Evolutionary conservation across 2,329 filamentous ascomycete species (phyloP), one percentile per base, ranked within the genome.

Genomic region (Fusarium sacchari): DNA sequence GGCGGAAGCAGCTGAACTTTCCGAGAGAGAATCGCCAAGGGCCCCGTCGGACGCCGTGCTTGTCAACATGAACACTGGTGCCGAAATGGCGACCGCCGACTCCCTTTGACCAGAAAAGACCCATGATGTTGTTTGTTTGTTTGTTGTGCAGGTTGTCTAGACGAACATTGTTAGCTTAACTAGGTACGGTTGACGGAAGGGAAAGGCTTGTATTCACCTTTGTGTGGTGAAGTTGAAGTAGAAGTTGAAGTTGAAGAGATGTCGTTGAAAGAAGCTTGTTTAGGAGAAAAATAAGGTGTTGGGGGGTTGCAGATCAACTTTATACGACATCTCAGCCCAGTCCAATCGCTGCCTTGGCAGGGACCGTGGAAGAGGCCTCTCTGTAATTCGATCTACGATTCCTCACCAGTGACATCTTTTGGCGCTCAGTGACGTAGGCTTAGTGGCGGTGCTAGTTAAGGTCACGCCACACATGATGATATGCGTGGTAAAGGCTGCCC

Each of bases 1-100:
- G 74, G 63, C 81, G 85, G 82, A 88, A 88, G 80, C 87, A 88
- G 82, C 83, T 86, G 78, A 87, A 87, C 49, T 81, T 83, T 68
- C 86, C 84, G 46, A 87, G 80, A 56, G 84, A 84, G 77, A 88
- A 85, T 47, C 86, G 81, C 85, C 86, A 88, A 7, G 86, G 85
- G 5, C 86, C 87, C 17, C 85, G 83, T 56, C 82, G 84, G 13
- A 88, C 79, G 50, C 86, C 87, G 70, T 86, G 79, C 17, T 81
- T 82, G 76, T 85, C 82, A 26, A 84, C 84, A 39, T 82, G 81
- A 60, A 88, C 80, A 76, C 81, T 87, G 39, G 87, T 88, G 71
- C 87, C 87, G 71, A 88, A 84, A 74, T 86, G 86, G 39, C 83
- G 83, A 59, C 83, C 83, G 71, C 87, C 87, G 71, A 88, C 60